Evolutionary conservation across 2,329 filamentous ascomycete genomes (phyloP), one percentile per base, ranked within the genome.

Genomic region (Phoma herbarum): DNA sequence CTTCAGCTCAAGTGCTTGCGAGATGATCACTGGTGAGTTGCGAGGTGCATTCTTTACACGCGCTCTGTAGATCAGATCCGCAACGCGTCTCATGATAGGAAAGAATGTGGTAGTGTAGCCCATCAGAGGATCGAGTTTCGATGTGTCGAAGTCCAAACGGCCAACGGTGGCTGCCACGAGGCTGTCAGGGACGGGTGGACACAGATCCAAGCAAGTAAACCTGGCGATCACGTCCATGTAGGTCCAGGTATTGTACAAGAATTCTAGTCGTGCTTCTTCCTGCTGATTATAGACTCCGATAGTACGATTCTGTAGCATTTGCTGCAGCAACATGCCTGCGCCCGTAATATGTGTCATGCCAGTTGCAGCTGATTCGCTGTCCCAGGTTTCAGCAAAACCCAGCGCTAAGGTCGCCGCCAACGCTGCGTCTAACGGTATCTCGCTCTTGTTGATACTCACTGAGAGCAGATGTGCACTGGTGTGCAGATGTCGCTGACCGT

Each of bases 161-260:
- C 28, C 55, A 20, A 60, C 50, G 12, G 61, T 52, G 16, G 57
- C 44, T 75, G 71, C 66, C 72, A 73, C 33, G 71, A 75, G 51
- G 28, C 60, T 60, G n/a, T 70, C 66, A 52, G 84, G 81, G 62
- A 84, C 81, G 43, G 80, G 79, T 3, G 79, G 79, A 6, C 84
- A 83, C 23, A 84, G 82, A 44, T 84, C 82, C 56, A 85, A 82
- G 7, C 86, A 86, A 0, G 87, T 90, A 42, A 91, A 77, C 14
- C 88, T 83, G n/a, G 88, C 85, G 59, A 90, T 87, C 23, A 89
- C 88, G 71, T 90, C 87, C 84, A 90, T 88, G 66, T 90, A 91
- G 9, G 90, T 81, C 85, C 86, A 90, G 4, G 85, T 87, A 68
- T 89, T 90, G 73, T 85, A 87, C 16, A 91, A 77, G 66, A 90